Evolutionary conservation across 208 protist genomes (phyloP).

Genomic region (Trypanosoma boissoni): DNA sequence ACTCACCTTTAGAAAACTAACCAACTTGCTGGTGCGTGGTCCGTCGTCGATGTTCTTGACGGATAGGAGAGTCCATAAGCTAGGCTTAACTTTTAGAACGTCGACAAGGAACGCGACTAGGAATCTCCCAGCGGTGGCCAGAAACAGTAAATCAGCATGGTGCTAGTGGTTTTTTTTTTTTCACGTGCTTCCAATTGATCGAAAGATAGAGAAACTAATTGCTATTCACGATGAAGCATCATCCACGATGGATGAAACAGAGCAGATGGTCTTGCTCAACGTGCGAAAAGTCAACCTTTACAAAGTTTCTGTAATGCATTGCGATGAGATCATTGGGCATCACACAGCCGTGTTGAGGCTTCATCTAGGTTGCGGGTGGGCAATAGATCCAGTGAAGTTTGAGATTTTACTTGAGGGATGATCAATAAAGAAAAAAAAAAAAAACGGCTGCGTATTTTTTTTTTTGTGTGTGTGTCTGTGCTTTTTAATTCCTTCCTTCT

Average conservation of each 20-base stretch:
- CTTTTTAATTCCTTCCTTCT: too few relatives aligned
- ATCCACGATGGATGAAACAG: conserved; percentile 88
- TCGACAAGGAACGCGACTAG: conserved; percentile 76
- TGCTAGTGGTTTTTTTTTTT: conserved; percentile 89
- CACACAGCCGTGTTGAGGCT: conserved; percentile 73
- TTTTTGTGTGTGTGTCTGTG: too few relatives aligned
- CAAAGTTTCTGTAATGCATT: conserved; percentile 84
- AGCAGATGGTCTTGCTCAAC: conserved; percentile 79
- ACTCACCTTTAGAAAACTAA: conserved; percentile 50
- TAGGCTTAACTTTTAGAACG: conserved; percentile 40
- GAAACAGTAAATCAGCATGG: conserved; percentile 86
- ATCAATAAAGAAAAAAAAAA: not conserved
- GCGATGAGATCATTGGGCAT: conserved; percentile 73
- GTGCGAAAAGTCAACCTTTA: conserved; percentile 66
- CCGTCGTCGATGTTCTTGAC: conserved; percentile 67
- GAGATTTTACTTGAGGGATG: conserved; percentile 36
- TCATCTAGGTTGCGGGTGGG: conserved; percentile 47
- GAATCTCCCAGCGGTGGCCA: conserved; percentile 84
- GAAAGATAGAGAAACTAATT: conserved; percentile 45
- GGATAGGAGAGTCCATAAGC: conserved; percentile 70
- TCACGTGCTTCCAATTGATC: conserved; percentile 64
- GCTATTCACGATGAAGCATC: conserved; percentile 86
- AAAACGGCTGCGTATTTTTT: too few relatives aligned
- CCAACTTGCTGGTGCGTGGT: conserved; percentile 60
- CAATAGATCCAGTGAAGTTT: conserved; percentile 41